These are phyloP conservation scores for Neofusicoccum kwambonambiense DNA, from an alignment of 2,329 filamentous ascomycete species.

Conservation along the genomic window DNA sequence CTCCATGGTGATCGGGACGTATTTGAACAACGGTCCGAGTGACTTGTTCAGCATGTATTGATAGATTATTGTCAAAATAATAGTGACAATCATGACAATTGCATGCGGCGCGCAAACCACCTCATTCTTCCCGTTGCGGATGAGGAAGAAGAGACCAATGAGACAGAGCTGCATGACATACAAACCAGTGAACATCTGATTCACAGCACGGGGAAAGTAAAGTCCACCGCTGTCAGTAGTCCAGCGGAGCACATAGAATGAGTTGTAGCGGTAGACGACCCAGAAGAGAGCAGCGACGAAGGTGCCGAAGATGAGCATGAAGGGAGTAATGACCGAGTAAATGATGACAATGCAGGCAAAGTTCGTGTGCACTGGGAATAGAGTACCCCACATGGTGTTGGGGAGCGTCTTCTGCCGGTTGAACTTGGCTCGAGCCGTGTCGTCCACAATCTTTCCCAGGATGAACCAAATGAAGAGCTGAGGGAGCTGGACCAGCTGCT, in stretches of 20 bases:
- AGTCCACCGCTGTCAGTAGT: constrained; percentile 88
- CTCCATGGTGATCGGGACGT: constrained; percentile 91
- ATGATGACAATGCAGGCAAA: constrained; percentile 90
- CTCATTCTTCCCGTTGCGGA: constrained; percentile 54
- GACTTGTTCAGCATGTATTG: constrained; percentile 79
- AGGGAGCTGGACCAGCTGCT: constrained; percentile 79
- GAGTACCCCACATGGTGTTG: constrained; percentile 82
- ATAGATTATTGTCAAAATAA: constrained; percentile 70
- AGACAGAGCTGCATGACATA: constrained; percentile 94
- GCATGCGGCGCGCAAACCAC: constrained; percentile 71
- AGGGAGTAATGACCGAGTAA: constrained; percentile 82
- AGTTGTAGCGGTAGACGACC: constrained; percentile 95
- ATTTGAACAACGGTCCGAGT: constrained; percentile 81
- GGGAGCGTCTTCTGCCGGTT: constrained; percentile 74
- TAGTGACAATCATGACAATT: constrained; percentile 76
- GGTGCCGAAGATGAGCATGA: constrained; percentile 91
- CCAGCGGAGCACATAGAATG: constrained; percentile 91
- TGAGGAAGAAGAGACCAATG: constrained; percentile 85
- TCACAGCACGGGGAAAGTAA: constrained; percentile 87
- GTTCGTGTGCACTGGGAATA: constrained; percentile 96
- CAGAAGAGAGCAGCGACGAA: constrained; percentile 89
- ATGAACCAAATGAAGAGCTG: constrained; percentile 79
- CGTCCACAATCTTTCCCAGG: constrained; percentile 77
- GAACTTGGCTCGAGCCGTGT: constrained; percentile 80
- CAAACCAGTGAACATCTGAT: constrained; percentile 90